A percentile compares a stretch with the other conserved stretches of the same genome.
phyloP scores from a whole-genome alignment of 1,284 basidiomycete genomes.

The Fistulina hepatica region DNA sequence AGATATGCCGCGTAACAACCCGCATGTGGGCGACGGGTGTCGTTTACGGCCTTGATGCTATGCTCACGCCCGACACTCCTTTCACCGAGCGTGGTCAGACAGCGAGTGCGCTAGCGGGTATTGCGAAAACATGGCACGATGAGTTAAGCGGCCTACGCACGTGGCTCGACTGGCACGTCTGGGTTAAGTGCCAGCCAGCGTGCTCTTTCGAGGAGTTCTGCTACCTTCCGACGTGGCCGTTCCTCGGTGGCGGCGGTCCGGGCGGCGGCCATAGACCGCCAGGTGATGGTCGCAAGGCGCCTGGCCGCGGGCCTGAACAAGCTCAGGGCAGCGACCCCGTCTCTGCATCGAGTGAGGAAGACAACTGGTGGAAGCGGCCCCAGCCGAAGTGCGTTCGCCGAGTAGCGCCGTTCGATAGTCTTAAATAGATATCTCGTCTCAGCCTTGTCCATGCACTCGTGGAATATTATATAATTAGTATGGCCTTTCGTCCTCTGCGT shows the following conservation, averaged over 20 bases:
- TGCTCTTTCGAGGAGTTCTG: constrained; percentile 25
- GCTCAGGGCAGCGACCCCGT: no score
- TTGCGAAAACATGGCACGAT: constrained; percentile 21
- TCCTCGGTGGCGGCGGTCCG: not conserved
- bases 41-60: constrained; percentile 11
- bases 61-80: constrained; percentile 1
- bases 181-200: constrained; percentile 32
- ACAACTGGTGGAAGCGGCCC: not conserved
- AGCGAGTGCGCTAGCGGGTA: not conserved
- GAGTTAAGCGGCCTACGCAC: constrained; percentile 25
- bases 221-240: constrained; percentile 8
- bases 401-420: constrained; percentile 5
- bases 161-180: constrained; percentile 38
- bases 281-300: not conserved
- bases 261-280: not conserved
- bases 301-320: not conserved
- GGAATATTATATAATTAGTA: no score
- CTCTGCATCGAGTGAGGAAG: not conserved
- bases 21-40: constrained; percentile 18
- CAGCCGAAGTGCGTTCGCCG: constrained; percentile 4
- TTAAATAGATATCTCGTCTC: no score
- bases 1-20: constrained; percentile 22
- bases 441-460: no score
- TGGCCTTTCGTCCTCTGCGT: no score
- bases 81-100: no score